These are phyloP conservation scores for Apiospora arundinis DNA, from an alignment of 2,329 filamentous ascomycete genomes.

Conservation along the genomic window DNA sequence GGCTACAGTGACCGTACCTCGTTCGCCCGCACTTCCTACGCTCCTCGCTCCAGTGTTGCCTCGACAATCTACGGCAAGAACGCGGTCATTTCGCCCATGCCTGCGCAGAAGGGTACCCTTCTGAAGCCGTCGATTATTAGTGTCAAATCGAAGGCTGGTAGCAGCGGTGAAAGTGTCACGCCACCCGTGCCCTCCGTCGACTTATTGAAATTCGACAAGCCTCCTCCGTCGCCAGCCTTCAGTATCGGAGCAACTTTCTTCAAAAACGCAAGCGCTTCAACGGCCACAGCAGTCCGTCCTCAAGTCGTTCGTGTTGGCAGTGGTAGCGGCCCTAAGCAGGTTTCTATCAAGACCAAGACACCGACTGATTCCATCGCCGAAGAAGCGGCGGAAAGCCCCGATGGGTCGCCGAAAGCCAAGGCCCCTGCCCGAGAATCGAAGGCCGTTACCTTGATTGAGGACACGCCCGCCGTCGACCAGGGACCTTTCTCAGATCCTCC, in stretches of 20 bases:
- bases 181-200: conserved; percentile 79
- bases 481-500: conserved; percentile 67
- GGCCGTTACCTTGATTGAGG: conserved; percentile 56
- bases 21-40: conserved; percentile 63
- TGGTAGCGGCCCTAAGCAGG: conserved; percentile 45
- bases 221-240: conserved; percentile 58
- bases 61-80: conserved; percentile 95
- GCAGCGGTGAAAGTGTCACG: conserved; percentile 56
- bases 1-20: conserved; percentile 67
- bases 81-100: conserved; percentile 75
- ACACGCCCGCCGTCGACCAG: conserved; percentile 57
- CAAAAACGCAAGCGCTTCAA: conserved; percentile 66
- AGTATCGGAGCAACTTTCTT: conserved; percentile 73
- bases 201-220: conserved; percentile 66
- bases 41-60: conserved; percentile 76
- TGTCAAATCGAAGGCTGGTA: conserved; percentile 73
- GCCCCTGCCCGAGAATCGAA: conserved; percentile 46
- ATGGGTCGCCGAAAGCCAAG: conserved; percentile 28
- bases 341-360: conserved; percentile 40
- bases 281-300: conserved; percentile 62
- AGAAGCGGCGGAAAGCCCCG: conserved; percentile 26
- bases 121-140: conserved; percentile 93
- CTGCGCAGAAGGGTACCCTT: conserved; percentile 85
- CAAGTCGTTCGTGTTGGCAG: conserved; percentile 66
- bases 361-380: conserved; percentile 31